Base-by-base conservation (phyloP, 2,329 filamentous ascomycete genomes). In the Allantophomopsis lycopodina region DNA sequence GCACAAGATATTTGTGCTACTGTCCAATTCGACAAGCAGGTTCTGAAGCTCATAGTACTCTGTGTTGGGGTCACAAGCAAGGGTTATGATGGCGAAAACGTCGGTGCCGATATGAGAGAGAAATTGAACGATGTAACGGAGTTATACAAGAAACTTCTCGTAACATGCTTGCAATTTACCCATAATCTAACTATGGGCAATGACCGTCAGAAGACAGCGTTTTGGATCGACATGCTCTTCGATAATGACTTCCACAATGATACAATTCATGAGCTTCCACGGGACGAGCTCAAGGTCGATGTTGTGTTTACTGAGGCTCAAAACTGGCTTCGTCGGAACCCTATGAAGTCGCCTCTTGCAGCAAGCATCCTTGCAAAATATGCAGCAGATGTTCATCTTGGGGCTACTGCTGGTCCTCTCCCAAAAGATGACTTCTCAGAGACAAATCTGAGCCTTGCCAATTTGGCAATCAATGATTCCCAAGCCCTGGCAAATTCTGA, bases 141-240 rank as follows among this genome's bases (percentile, higher is more conserved):
- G 42, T 59, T 79, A 36, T 74, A 76, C 55, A 80, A 81, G 48
- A 79, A 79, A 50, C 60, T 81, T 1, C 61, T 81, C 2, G 75
- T 81, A 2, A 79, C 76, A 0, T 73, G 72, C 2, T 57, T 81
- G 11, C 76, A 81, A 49, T 75, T 80, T 53, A 71, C 74, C 2
- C 76, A 80, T 47, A 81, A 81, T 53, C 79, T 76, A 74, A 77
- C 74, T 1, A 75, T 76, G 41, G 78, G 78, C 44, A 76, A 80
- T 48, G 76, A 80, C 50, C 63, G 76, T 30, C 79, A 79, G 55
- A 81, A 81, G 53, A 80, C 79, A 73, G 66, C 71, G 0, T 80
- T 81, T 44, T 81, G 76, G 76, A 73, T 71, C 41, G 72, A 76
- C 40, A 72, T 79, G 20, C 58, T 81, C 7, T 79, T 79, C 40